Base-by-base conservation (phyloP, 1,139 yeast species). In the Suhomyces terraborum region DNA sequence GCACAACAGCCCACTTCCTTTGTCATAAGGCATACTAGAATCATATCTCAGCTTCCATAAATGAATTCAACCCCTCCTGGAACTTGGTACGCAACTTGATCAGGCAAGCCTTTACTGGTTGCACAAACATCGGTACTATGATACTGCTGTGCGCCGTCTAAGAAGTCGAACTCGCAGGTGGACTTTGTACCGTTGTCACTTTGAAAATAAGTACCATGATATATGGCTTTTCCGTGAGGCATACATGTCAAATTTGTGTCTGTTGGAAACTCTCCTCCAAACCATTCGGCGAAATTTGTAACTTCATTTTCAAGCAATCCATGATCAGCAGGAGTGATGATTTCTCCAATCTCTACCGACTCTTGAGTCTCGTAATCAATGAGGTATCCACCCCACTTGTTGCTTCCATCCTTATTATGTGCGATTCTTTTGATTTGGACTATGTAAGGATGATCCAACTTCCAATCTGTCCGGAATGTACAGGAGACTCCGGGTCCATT, bases 311-410 rank as follows among this genome's bases (percentile, higher is more conserved):
- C 8, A 7, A 21, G 9, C 23, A 21, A 21, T 7, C 23, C 23
- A 31, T 21, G 18, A 12, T 17, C 20, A 4, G 13, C 24, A 14
- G 39, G 21, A 21, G 36, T 35, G 35, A 19, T 16, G 21, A 13
- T 32, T 6, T 28, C 35, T 8, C 35, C 43, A 24, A 40, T 29
- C 3, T 13, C 17, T 4, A 24, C 19, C 4, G n/a, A 6, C n/a
- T 32, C 35, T 4, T 25, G 24, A 18, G 39, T 27, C 6, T 25
- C 36, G n/a, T 20, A 18, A 16, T 41, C 38, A 18, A 12, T 9
- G 17, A 41, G 26, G 19, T 33, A 37, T n/a, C 42, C 45, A 6
- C 23, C 26, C 45, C 45, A 41, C 4, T 24, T 31, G 25, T 23
- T 27, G 13, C 27, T 31, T 4, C 42, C 45, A 12, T 38, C 37